Percentiles rank a stretch among this genome's conserved stretches.
Conservation (phyloP, 306 rosid genomes). For the Cicer bijugum region DNA sequence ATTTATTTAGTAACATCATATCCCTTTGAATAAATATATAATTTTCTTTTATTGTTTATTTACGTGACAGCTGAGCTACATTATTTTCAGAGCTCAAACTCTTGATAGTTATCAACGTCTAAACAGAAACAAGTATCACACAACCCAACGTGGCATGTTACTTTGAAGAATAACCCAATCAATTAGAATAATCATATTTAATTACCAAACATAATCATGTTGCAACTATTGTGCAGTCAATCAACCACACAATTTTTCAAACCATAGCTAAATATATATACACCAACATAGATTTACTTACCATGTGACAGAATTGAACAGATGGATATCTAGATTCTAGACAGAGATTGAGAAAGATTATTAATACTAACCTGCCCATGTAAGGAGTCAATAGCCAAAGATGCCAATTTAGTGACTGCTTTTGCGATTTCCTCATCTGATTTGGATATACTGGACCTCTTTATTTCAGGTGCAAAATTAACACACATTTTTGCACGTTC, state of each 20-base stretch:
- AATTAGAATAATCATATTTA: conserved; percentile 42
- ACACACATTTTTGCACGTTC: conserved; percentile 51
- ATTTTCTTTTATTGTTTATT: conserved; percentile 28
- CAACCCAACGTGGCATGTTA: conserved; percentile 22
- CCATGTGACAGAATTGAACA: conserved; percentile 54
- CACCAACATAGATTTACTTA: conserved; percentile 49
- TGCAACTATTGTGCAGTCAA: conserved; percentile 37
- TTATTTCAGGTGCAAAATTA: conserved; percentile 76
- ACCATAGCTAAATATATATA: conserved; percentile 22
- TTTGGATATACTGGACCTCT: conserved; percentile 46
- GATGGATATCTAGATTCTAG: conserved; percentile 55
- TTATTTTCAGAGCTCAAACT: conserved; percentile 32
- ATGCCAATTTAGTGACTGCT: conserved; percentile 69
- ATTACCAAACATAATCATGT: conserved; percentile 25
- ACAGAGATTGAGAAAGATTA: conserved; percentile 50
- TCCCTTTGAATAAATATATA: conserved; percentile 15
- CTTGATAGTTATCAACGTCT: conserved; percentile 6
- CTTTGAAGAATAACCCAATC: conserved; percentile 32
- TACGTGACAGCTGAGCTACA: conserved; percentile 30
- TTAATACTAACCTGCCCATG: conserved; percentile 46
- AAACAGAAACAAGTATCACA: conserved; percentile 29
- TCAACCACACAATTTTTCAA: conserved; percentile 38
- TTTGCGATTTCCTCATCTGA: conserved; percentile 68
- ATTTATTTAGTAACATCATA: conserved; percentile 17
- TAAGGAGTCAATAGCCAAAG: conserved; percentile 55